Evolutionary conservation across 1,139 yeast species (phyloP).

Genomic region (Lodderomyces margitis): DNA sequence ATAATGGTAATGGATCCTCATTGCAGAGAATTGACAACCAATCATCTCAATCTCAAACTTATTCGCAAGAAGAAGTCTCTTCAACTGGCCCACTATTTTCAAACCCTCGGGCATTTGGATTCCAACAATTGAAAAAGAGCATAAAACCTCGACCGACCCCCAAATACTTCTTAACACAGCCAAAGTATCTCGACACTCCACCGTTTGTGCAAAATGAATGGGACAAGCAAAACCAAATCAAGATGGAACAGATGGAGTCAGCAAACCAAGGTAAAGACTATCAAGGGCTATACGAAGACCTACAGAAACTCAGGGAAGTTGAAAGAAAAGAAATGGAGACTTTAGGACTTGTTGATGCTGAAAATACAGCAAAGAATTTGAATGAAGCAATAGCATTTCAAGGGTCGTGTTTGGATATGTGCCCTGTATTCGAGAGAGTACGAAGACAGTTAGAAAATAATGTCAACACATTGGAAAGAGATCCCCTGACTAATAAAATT

Average conservation of each 20-base stretch:
- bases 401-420: constrained; percentile 92
- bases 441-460: constrained; percentile 87
- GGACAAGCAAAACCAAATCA: constrained; percentile 42
- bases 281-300: constrained; percentile 48
- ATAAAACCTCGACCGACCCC: constrained; percentile 33
- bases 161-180: constrained; percentile 36
- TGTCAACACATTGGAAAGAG: constrained; percentile 76
- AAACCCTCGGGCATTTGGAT: constrained; percentile 33
- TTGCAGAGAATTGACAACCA: background rate
- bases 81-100: constrained; percentile 30
- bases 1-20: background rate
- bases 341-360: constrained; percentile 83
- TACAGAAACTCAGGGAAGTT: constrained; percentile 70
- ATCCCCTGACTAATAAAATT: constrained; percentile 60
- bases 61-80: constrained; percentile 21
- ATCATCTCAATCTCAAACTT: constrained; percentile 22
- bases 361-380: constrained; percentile 75
- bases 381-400: constrained; percentile 83
- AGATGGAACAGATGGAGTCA: constrained; percentile 37
- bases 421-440: constrained; percentile 90
- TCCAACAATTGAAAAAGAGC: constrained; percentile 13
- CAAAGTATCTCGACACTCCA: constrained; percentile 36
- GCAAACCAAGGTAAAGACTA: constrained; percentile 33
- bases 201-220: constrained; percentile 35
- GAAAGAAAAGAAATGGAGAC: constrained; percentile 83